Conservation (phyloP, 495 filamentous ascomycete genomes). For the Daldinia caldariorum region DNA sequence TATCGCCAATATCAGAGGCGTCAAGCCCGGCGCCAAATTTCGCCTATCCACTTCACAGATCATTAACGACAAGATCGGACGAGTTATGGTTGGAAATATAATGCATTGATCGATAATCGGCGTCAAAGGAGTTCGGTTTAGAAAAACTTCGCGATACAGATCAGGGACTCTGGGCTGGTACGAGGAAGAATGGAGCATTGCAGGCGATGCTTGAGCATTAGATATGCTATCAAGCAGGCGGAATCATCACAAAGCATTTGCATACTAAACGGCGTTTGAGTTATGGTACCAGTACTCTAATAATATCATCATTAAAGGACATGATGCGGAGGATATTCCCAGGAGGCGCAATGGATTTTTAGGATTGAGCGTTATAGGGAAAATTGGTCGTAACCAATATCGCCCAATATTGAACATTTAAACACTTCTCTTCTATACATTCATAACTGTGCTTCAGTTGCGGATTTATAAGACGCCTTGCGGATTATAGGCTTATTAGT, state of each 20-base stretch:
- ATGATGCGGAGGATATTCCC: slow-evolving; percentile 39
- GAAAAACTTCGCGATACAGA: background rate
- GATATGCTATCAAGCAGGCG: background rate
- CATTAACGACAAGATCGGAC: slow-evolving; percentile 39
- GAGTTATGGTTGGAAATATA: slow-evolving; percentile 36
- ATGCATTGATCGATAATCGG: background rate
- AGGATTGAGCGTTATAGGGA: slow-evolving; percentile 13
- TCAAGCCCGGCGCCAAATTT: slow-evolving; percentile 32
- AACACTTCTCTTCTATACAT: background rate
- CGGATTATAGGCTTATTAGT: too few relatives aligned
- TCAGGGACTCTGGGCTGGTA: background rate
- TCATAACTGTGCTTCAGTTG: background rate
- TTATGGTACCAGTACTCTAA: slow-evolving; percentile 8
- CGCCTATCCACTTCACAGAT: slow-evolving; percentile 24
- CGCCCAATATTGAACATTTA: slow-evolving; percentile 1
- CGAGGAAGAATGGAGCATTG: background rate
- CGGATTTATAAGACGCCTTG: background rate
- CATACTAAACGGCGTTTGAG: slow-evolving; percentile 33
- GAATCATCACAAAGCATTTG: slow-evolving; percentile 15
- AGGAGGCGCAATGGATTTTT: slow-evolving; percentile 17
- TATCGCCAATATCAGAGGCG: slow-evolving; percentile 37
- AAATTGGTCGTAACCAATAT: background rate
- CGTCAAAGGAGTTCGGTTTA: background rate
- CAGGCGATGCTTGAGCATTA: background rate
- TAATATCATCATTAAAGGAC: slow-evolving; percentile 3